phyloP scores from a whole-genome alignment of 495 filamentous ascomycete genomes.

The Talaromyces adpressus region DNA sequence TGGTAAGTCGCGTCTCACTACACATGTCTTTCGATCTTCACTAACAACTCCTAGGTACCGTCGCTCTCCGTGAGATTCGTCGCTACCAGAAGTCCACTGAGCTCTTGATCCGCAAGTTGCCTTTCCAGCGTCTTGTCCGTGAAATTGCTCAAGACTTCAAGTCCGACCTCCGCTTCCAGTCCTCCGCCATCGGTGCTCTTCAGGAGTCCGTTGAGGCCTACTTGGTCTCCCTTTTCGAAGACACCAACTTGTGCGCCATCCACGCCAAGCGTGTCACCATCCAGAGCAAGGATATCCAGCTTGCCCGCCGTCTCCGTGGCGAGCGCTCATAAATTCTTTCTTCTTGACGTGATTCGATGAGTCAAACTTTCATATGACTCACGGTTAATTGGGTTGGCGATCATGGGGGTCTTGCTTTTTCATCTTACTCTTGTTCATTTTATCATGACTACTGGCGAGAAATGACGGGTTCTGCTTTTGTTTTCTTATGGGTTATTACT shows the following conservation, averaged over 20 bases:
- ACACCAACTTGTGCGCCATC: conserved; percentile 99
- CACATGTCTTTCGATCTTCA: conserved; percentile 7
- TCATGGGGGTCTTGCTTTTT: conserved; percentile 34
- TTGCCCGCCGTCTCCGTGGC: conserved; percentile 91
- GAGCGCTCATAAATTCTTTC: conserved; percentile 65
- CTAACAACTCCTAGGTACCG: conserved; percentile 62
- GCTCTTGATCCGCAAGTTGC: conserved; percentile 99
- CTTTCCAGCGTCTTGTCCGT: conserved; percentile 99
- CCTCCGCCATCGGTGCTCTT: conserved; percentile 97
- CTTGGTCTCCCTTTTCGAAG: conserved; percentile 99
- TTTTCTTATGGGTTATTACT: conserved; percentile 12
- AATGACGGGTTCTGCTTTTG: conserved; percentile 41
- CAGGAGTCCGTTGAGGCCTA: conserved; percentile 99
- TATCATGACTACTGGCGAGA: conserved; percentile 43
- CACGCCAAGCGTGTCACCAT: conserved; percentile 99
- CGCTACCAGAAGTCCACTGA: conserved; percentile 99
- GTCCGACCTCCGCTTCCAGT: conserved; percentile 99
- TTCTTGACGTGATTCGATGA: conserved; percentile 4
- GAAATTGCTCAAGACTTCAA: conserved; percentile 99
- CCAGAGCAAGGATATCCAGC: conserved; percentile 94
- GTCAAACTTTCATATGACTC: conserved; percentile 16
- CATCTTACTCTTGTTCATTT: conserved; percentile 24
- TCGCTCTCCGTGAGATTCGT: conserved; percentile 99
- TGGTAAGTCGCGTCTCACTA: conserved; percentile 48
- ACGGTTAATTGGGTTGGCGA: conserved; percentile 41